These are phyloP conservation scores for Groenewaldozyma salmanticensis DNA, from an alignment of 805 yeast species.

Conservation along the genomic window DNA sequence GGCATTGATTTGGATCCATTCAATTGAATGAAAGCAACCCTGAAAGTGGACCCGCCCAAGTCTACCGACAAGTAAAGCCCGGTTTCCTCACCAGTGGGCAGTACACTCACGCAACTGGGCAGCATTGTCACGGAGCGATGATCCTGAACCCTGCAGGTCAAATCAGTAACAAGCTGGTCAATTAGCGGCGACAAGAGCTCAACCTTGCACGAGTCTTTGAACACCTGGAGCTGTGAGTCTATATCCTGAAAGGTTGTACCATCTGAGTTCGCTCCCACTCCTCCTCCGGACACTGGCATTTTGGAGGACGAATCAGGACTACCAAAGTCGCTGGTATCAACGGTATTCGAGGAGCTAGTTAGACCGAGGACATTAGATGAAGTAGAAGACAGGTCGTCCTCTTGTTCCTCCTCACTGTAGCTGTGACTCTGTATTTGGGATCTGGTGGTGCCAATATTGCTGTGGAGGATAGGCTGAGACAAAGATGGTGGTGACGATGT, in stretches of 20 bases:
- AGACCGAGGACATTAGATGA: too few relatives aligned
- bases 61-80: constrained; percentile 79
- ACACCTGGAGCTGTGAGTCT: constrained; percentile 1
- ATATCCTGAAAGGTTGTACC: background rate
- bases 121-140: constrained; percentile 44
- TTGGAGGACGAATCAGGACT: too few relatives aligned
- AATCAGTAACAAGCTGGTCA: constrained; percentile 9
- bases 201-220: constrained; percentile 1
- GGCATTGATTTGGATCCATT: constrained; percentile 33
- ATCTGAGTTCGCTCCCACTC: too few relatives aligned
- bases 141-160: constrained; percentile 7
- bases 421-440: too few relatives aligned
- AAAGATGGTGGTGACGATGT: too few relatives aligned
- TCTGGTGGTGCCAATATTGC: too few relatives aligned
- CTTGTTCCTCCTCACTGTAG: too few relatives aligned
- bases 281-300: too few relatives aligned
- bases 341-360: too few relatives aligned
- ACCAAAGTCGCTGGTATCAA: too few relatives aligned
- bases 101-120: constrained; percentile 66
- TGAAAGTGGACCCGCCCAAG: constrained; percentile 83
- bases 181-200: constrained; percentile 4
- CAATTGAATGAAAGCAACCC: constrained; percentile 76
- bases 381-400: too few relatives aligned
- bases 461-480: too few relatives aligned
- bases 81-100: constrained; percentile 69